Evolutionary conservation across 352 stramenopile species (phyloP).

Genomic region (Aphanomyces stellatus): DNA sequence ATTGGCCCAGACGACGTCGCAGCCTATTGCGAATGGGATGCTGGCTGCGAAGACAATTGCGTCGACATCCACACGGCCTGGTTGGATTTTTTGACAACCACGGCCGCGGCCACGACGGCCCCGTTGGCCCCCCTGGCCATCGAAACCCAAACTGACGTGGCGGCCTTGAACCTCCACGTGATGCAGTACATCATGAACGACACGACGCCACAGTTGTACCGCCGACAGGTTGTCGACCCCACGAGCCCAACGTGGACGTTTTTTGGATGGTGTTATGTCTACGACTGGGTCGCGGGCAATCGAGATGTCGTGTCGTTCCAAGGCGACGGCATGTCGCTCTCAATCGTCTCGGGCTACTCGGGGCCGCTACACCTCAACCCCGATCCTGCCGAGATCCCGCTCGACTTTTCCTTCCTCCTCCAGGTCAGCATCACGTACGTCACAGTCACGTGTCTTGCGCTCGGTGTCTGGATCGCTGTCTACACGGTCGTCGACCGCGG

Average conservation of each 20-base stretch:
- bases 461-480: background rate
- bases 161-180: background rate
- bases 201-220: background rate
- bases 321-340: slow-evolving; percentile 4
- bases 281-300: slow-evolving; percentile 13
- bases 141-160: background rate
- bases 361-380: background rate
- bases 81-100: background rate
- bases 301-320: slow-evolving; percentile 18
- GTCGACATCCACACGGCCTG: background rate
- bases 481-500: background rate
- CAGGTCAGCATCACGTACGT: background rate
- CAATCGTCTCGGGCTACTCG: background rate
- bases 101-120: background rate
- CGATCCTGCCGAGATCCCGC: slow-evolving; percentile 4
- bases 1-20: background rate
- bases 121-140: background rate
- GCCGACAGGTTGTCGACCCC: background rate
- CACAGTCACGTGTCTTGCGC: background rate
- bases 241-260: background rate
- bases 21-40: background rate
- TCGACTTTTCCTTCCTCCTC: background rate
- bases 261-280: slow-evolving; percentile 17
- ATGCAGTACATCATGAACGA: slow-evolving; percentile 12
- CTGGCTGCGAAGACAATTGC: background rate